Base-by-base conservation (phyloP, 2,329 filamentous ascomycete genomes). In the Elsinoe perseae region DNA sequence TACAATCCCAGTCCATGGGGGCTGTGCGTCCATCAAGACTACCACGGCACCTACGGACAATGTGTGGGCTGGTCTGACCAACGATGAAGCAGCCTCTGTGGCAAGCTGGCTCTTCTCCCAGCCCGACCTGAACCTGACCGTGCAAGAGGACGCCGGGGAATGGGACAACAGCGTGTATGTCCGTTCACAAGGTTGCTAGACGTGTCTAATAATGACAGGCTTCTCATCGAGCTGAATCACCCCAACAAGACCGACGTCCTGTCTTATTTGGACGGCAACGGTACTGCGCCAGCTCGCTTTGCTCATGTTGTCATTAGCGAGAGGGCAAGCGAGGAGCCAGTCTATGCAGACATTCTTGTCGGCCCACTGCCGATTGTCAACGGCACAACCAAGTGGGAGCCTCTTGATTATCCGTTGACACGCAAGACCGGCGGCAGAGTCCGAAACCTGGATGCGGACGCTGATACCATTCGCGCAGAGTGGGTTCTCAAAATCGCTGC, bases 201-300 rank as follows among this genome's bases (percentile, higher is more conserved):
- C 4, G 18, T 20, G 14, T 14, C 43, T 20, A 21, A 42, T 23
- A 21, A n/a, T 30, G 32, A 36, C 32, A 59, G 58, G 9, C 59
- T 63, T 9, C 55, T 65, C 9, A 61, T 67, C 20, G 74, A 77
- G 61, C 57, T 73, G 0, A 66, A 75, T 57, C 59, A 64, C 12
- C 75, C 75, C 0, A 79, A 79, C 64, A 79, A 79, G 64, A 75
- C 74, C 0, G 75, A 75, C 50, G 74, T 70, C 0, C 59, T 79
- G 46, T 58, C 67, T 1, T 78, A 76, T 55, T 63, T 79, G 1
- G 74, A 78, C 28, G 68, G 67, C 1, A 59, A 62, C 5, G 70
- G 63, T 0, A 56, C 69, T 2, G 61, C 64, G 1, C 75, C 76
- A 1, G 55, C 62, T 1, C 67, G 72, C 16, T 77, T 73, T 60